A percentile compares a stretch with the other conserved stretches of the same genome.
phyloP scores from a whole-genome alignment of 129 eudicot genomes.

The Tagetes erecta region DNA sequence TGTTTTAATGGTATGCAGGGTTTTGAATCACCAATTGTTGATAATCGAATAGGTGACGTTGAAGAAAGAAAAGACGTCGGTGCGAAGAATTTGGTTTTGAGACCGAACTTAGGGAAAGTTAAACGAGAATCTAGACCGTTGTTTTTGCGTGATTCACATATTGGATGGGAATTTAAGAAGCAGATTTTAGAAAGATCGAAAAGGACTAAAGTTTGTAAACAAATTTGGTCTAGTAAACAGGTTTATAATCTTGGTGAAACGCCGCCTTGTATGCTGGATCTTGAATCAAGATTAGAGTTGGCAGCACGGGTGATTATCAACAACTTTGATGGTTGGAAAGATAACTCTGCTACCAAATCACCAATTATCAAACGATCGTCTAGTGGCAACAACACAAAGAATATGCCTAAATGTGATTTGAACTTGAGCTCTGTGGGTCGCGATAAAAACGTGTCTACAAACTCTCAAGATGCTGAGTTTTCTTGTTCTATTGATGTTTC shows the following conservation, averaged over 20 bases:
- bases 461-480: conserved; percentile 18
- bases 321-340: conserved; percentile 24
- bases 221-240: conserved; percentile 25
- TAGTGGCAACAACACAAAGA: conserved; percentile 12
- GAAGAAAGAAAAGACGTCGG: conserved; percentile 1
- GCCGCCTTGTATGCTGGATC: conserved; percentile 29
- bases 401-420: conserved; percentile 19
- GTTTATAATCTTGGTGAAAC: conserved; percentile 27
- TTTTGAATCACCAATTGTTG: conserved; percentile 14
- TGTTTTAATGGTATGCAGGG: conserved; percentile 14
- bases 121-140: conserved; percentile 15
- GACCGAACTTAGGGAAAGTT: conserved; percentile 31
- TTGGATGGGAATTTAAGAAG: conserved; percentile 43
- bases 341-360: conserved; percentile 24
- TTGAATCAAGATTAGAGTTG: conserved; percentile 8
- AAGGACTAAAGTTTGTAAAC: conserved; percentile 33
- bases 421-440: conserved; percentile 11
- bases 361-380: conserved; percentile 15
- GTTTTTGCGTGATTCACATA: conserved; percentile 19
- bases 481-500: conserved; percentile 30
- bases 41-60: conserved; percentile 6
- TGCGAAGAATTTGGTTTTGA: conserved; percentile 27
- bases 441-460: neutral
- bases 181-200: conserved; percentile 44
- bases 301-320: conserved; percentile 10